phyloP scores from a whole-genome alignment of 805 yeast species.

The Wickerhamomyces chaumierensis region DNA sequence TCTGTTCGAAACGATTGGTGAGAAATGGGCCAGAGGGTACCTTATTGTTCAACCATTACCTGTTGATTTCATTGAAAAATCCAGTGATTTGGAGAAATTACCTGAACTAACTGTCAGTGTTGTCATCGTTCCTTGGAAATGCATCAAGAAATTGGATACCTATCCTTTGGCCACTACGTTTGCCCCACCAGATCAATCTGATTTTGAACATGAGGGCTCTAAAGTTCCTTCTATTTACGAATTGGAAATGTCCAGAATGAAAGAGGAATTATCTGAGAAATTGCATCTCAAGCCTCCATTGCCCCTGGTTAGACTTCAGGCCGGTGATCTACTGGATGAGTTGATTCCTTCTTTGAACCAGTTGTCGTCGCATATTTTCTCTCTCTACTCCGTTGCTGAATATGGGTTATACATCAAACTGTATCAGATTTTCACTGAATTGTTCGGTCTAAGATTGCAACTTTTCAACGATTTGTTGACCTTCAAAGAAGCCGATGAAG shows the following conservation, averaged over 20 bases:
- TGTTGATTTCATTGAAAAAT: slow-evolving; percentile 50
- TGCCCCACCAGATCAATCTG: slow-evolving; percentile 19
- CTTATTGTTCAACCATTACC: slow-evolving; percentile 59
- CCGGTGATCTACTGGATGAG: slow-evolving; percentile 41
- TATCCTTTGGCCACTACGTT: slow-evolving; percentile 27
- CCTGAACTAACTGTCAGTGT: slow-evolving; percentile 44
- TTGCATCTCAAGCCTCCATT: slow-evolving; percentile 37
- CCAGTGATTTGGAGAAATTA: slow-evolving; percentile 46
- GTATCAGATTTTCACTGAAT: slow-evolving; percentile 36
- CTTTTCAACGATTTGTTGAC: slow-evolving; percentile 42
- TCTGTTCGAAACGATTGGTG: slow-evolving; percentile 50
- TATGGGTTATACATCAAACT: slow-evolving; percentile 50
- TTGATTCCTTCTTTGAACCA: slow-evolving; percentile 45
- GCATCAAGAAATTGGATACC: slow-evolving; percentile 33
- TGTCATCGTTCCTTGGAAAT: slow-evolving; percentile 51
- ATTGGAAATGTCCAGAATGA: slow-evolving; percentile 20
- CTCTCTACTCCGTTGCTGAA: slow-evolving; percentile 63
- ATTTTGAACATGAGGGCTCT: slow-evolving; percentile 16
- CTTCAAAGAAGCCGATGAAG: slow-evolving; percentile 33
- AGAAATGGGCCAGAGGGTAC: slow-evolving; percentile 76
- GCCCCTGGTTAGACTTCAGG: slow-evolving; percentile 36
- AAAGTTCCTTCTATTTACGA: slow-evolving; percentile 25
- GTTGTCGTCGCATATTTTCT: slow-evolving; percentile 52
- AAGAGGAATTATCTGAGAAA: slow-evolving; percentile 13
- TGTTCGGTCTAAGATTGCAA: slow-evolving; percentile 48